phyloP scores from a whole-genome alignment of 768 basidiomycete genomes.

The Melanogaster broomeanus region DNA sequence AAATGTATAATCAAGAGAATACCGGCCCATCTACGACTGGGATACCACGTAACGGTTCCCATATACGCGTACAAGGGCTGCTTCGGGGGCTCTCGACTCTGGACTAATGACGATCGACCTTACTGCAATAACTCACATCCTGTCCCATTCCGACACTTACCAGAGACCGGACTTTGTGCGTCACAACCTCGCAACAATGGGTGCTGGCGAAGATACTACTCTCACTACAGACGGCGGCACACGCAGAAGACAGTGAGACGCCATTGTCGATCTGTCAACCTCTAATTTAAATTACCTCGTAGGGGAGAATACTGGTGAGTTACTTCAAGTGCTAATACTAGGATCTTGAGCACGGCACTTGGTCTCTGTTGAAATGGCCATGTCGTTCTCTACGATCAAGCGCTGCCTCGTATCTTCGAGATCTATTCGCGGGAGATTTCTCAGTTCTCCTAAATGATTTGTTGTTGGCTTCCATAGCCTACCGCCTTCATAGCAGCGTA shows the following conservation, averaged over 20 bases:
- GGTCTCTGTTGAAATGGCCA: not conserved
- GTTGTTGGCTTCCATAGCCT: constrained; percentile 28
- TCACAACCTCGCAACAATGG: constrained; percentile 53
- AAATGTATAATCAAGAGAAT: constrained; percentile 62
- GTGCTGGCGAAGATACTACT: constrained; percentile 48
- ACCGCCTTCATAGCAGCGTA: constrained; percentile 54
- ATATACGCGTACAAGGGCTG: constrained; percentile 57
- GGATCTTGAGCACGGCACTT: not conserved
- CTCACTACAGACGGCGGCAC: constrained; percentile 55
- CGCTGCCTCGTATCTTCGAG: not conserved
- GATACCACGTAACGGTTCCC: constrained; percentile 43
- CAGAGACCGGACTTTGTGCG: constrained; percentile 63
- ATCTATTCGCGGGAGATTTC: not conserved
- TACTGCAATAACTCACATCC: constrained; percentile 56
- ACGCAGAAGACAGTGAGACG: constrained; percentile 50
- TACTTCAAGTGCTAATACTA: not conserved
- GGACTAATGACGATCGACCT: constrained; percentile 63
- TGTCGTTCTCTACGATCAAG: not conserved
- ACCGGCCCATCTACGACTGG: constrained; percentile 48
- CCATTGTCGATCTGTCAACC: not conserved
- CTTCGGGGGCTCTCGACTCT: constrained; percentile 47
- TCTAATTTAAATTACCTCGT: constrained; percentile 5
- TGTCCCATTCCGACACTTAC: constrained; percentile 55
- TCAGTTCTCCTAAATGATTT: not conserved
- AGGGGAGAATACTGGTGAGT: constrained; percentile 56